These are phyloP conservation scores for Mimosa pudica DNA, from an alignment of 306 rosid species.

Conservation along the genomic window DNA sequence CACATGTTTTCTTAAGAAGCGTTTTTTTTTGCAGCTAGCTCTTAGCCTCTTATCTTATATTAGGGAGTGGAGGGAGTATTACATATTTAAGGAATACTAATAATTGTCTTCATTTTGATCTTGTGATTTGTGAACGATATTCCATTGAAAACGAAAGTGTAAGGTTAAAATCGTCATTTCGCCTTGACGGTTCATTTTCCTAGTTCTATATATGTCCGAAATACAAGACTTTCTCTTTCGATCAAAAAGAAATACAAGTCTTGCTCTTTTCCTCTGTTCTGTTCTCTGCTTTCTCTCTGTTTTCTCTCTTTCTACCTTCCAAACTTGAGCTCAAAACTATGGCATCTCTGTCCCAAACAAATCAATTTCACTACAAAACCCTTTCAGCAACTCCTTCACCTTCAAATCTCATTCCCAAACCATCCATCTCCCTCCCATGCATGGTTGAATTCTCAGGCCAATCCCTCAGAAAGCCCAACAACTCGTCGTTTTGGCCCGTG, in stretches of 20 bases:
- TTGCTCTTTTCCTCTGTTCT: no score
- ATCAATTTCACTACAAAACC: slow-evolving; percentile 48
- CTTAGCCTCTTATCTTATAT: no score
- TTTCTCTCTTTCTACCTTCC: neutral
- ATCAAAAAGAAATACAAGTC: no score
- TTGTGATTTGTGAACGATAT: neutral
- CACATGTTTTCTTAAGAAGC: no score
- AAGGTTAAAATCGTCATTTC: neutral
- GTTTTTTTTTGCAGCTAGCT: no score
- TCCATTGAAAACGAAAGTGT: no score
- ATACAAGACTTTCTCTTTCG: no score
- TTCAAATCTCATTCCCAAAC: slow-evolving; percentile 36
- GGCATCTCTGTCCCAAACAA: slow-evolving; percentile 63
- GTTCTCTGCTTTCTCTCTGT: neutral
- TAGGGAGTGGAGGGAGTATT: no score
- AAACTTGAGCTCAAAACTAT: slow-evolving; percentile 28
- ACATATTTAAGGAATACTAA: no score
- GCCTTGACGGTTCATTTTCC: no score
- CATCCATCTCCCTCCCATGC: slow-evolving; percentile 43
- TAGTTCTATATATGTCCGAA: no score
- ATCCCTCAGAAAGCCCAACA: slow-evolving; percentile 22
- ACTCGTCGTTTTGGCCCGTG: slow-evolving; percentile 27
- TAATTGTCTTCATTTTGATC: neutral
- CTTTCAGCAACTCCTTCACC: slow-evolving; percentile 37
- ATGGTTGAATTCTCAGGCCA: slow-evolving; percentile 33